A percentile compares a stretch with the other conserved stretches of the same genome.
phyloP scores from a whole-genome alignment of 306 rosid genomes.

The Prunus padus region DNA sequence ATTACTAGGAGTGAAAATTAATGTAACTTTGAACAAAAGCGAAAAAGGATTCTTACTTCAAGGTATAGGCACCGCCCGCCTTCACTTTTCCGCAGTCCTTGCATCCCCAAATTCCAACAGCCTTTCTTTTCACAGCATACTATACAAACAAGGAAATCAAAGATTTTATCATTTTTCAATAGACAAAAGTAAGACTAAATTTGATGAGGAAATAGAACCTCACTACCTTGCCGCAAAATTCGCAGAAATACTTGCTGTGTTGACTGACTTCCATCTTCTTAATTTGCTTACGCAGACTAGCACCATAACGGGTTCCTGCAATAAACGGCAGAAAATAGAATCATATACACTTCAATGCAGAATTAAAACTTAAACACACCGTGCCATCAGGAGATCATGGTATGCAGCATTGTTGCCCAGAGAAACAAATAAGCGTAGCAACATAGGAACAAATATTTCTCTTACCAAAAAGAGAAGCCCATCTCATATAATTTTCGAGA shows the following conservation, averaged over 20 bases:
- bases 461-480: too few species aligned
- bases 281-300: conserved; percentile 89
- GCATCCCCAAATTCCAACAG: conserved; percentile 90
- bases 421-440: not conserved
- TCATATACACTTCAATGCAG: not conserved
- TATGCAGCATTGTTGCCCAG: not conserved
- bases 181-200: not conserved
- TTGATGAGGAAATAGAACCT: too few species aligned
- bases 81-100: conserved; percentile 90
- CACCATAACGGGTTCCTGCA: conserved; percentile 86
- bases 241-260: conserved; percentile 85
- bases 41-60: conserved; percentile 47
- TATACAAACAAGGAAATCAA: conserved; percentile 23
- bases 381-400: too few species aligned
- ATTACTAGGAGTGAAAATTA: not conserved
- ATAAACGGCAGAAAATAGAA: not conserved
- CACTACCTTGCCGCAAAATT: conserved; percentile 82
- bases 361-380: too few species aligned
- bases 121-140: conserved; percentile 89
- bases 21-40: not conserved
- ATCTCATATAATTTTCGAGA: not conserved
- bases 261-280: conserved; percentile 97
- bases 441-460: not conserved
- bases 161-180: not conserved
- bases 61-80: conserved; percentile 81